A percentile compares a stretch with the other conserved stretches of the same genome.
Conservation (phyloP, 1,139 yeast species). For the Blastobotrys arbuscula region DNA sequence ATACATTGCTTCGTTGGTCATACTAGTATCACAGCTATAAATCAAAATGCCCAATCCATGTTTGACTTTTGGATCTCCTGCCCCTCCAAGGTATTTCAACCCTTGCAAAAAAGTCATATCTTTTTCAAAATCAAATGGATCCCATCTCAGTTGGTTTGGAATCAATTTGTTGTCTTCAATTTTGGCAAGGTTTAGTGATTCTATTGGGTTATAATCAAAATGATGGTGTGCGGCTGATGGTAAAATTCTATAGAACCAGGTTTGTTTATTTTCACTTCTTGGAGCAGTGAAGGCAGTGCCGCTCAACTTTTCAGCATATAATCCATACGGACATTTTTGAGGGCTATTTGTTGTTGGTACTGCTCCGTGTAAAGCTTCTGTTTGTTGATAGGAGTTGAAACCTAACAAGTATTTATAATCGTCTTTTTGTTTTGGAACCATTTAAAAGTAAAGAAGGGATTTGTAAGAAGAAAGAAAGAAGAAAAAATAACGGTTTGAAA, state of each 20-base stretch:
- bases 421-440: conserved; percentile 6
- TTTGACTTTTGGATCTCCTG: conserved; percentile 28
- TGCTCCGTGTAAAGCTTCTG: conserved; percentile 27
- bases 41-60: conserved; percentile 30
- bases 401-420: conserved; percentile 26
- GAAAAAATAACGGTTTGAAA: not conserved
- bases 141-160: conserved; percentile 30
- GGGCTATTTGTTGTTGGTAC: conserved; percentile 27
- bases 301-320: conserved; percentile 29
- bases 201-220: conserved; percentile 13
- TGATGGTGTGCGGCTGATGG: conserved; percentile 26
- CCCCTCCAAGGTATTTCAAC: conserved; percentile 28
- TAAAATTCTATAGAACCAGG: conserved; percentile 27
- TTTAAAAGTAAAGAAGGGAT: no score
- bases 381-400: conserved; percentile 25
- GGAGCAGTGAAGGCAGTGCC: conserved; percentile 32
- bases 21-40: conserved; percentile 24
- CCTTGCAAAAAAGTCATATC: conserved; percentile 26
- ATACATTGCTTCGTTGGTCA: conserved; percentile 28
- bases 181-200: not conserved
- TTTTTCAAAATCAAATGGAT: conserved; percentile 26
- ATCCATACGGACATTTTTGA: conserved; percentile 25
- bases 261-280: conserved; percentile 25
- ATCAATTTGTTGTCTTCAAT: conserved; percentile 19
- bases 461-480: no score